Base-by-base conservation (phyloP, 768 basidiomycete species). In the Serendipita vermifera region DNA sequence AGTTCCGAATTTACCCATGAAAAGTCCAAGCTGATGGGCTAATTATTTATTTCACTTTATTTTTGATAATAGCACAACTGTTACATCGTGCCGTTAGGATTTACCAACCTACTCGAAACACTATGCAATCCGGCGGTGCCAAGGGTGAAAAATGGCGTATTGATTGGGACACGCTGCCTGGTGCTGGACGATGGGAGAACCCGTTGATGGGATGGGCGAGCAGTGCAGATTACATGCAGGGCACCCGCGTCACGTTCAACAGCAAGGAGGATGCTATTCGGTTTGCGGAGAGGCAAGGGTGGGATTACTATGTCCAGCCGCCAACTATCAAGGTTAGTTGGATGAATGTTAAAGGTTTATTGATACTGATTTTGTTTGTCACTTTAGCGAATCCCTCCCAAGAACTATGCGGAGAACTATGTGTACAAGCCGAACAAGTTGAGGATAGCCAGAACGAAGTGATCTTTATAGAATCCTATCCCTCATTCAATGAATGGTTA, bases 261-360 rank as follows among this genome's bases (percentile, higher is more conserved):
- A 81, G 80, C 55, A 87, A 86, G 70, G 88, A 90, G 66, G 89
- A 90, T 64, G 94, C 94, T 32, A 75, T 94, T 54, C 87, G 89
- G 64, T 98, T 97, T 66, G 87, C 91, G 22, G 93, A 96, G 76
- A 96, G 92, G 72, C 94, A 98, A 76, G 94, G 88, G 36, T 96
- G 92, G 93, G 84, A 91, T 65, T 94, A 91, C 71, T 86, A 84
- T 66, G 75, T 97, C 78, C 88, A 75, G 58, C 85, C 78, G 53
- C 65, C 63, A 22, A 62, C 63, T 3, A 29, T 51, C 46, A 51
- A 51, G 46, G 46, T 51, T 20, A 26, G 46, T 43, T 26, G 41
- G 51, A n/a, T n/a, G n/a, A n/a, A n/a, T n/a, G n/a, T n/a, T n/a
- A 39, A 32, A 11, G 17, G 36, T 38, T 11, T 59, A 57, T 65